Conservation (phyloP, 768 basidiomycete genomes). For the Mycena maculata region DNA sequence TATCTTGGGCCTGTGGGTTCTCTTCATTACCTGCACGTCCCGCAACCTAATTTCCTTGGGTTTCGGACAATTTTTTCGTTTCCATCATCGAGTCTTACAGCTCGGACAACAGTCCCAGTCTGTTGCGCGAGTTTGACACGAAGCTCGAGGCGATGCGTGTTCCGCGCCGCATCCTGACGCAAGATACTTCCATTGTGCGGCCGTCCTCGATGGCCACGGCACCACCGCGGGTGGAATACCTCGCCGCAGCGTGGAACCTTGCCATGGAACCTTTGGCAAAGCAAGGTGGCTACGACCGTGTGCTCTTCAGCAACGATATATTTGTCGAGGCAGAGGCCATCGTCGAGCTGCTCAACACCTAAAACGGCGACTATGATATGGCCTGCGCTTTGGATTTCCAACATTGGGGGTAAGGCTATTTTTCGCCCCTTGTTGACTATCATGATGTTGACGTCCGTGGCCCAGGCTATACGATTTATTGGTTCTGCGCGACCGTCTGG, state of each 20-base stretch:
- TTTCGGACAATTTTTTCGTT: constrained; percentile 48
- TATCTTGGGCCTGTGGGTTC: constrained; percentile 47
- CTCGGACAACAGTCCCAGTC: constrained; percentile 43
- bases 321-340: constrained; percentile 54
- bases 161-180: constrained; percentile 43
- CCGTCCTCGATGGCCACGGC: constrained; percentile 42
- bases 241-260: constrained; percentile 52
- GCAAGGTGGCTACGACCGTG: constrained; percentile 50
- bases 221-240: constrained; percentile 49
- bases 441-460: neutral
- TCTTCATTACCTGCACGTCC: neutral
- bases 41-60: neutral
- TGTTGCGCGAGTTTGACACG: constrained; percentile 42
- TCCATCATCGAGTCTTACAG: constrained; percentile 44
- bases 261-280: constrained; percentile 54
- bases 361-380: constrained; percentile 54
- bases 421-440: neutral
- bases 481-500: constrained; percentile 49
- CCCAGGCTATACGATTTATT: constrained; percentile 46
- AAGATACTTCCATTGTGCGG: constrained; percentile 40
- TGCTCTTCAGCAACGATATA: constrained; percentile 58
- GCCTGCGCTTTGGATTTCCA: constrained; percentile 57
- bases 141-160: constrained; percentile 41
- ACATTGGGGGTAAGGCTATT: constrained; percentile 42
- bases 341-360: constrained; percentile 52